Base-by-base conservation (phyloP, 352 stramenopile species). In the Globisporangium megalacanthum region DNA sequence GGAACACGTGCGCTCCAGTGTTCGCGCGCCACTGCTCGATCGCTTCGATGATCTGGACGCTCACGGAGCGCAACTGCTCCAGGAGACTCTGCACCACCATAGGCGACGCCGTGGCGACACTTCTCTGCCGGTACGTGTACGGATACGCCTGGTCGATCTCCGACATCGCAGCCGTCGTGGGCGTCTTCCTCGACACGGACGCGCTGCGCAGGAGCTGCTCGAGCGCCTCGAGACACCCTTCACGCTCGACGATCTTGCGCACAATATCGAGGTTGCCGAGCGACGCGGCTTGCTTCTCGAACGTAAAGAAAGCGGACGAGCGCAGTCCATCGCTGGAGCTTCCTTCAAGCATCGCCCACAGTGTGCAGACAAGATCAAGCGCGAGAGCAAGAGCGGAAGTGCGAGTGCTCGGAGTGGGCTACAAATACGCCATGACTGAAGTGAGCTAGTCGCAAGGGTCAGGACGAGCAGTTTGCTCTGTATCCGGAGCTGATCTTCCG, bases 201-300 rank as follows among this genome's bases (percentile, higher is more conserved):
- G 13, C 39, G 50, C 8, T 41, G 6, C 33, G 17, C 36, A 88
- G 57, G 11, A 90, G 54, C 56, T 90, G 79, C 37, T 83, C 54
- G 14, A 94, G 60, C 4, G 83, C 77, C 60, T 94, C 83, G 42
- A 94, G 52, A 49, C 83, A 94, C 14, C 81, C 81, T 52, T 94
- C 83, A 3, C 83, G 79, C 67, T 93, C 83, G 2, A 91, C 81
- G 44, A 93, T 89, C 67, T 79, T 85, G 48, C 77, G 79, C 51
- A 90, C 72, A 48, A 91, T 78, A 15, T 75, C 73, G 36, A 90
- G 52, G 37, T 93, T 79, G 37, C 72, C 62, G 2, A 79, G 68
- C 19, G 70, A 78, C 52, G 64, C 64, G 2, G 67, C 56, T 15
- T 62, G 70, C 47, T 69, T 73, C 60, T 69, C 70, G 42, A 74